Percentiles rank a stretch among this genome's conserved stretches.
Conservation (phyloP, 1,139 yeast species). For the Scheffersomyces parashehatae region DNA sequence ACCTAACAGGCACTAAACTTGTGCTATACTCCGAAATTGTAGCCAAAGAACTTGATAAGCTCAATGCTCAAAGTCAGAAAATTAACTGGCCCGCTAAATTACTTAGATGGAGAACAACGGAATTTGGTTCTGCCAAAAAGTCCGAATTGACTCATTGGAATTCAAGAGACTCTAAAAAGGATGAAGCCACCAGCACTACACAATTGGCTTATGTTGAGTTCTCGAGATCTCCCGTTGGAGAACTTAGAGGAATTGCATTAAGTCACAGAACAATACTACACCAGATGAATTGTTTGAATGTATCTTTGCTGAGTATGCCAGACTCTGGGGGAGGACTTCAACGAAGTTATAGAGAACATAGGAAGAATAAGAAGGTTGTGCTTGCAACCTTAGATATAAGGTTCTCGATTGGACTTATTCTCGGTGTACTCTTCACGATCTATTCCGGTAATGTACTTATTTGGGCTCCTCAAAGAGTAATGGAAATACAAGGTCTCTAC, state of each 20-base stretch:
- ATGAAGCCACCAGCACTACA: conserved; percentile 14
- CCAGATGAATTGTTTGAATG: conserved; percentile 78
- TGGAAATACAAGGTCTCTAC: conserved; percentile 83
- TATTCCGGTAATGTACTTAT: conserved; percentile 81
- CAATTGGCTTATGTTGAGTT: conserved; percentile 94
- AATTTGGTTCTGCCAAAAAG: conserved; percentile 68
- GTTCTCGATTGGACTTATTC: conserved; percentile 82
- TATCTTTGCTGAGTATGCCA: conserved; percentile 68
- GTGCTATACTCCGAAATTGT: conserved; percentile 82
- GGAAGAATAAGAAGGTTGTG: conserved; percentile 35
- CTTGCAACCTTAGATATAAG: conserved; percentile 84
- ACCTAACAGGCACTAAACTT: conserved; percentile 72
- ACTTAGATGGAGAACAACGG: conserved; percentile 84
- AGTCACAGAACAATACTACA: conserved; percentile 86
- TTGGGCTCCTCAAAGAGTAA: conserved; percentile 75
- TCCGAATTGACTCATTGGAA: conserved; percentile 37
- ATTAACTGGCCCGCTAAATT: conserved; percentile 46
- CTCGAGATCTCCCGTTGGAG: conserved; percentile 88
- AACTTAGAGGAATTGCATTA: conserved; percentile 88
- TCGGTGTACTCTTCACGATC: conserved; percentile 78
- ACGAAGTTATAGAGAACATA: conserved; percentile 27
- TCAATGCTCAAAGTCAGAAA: conserved; percentile 38
- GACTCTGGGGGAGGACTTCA: conserved; percentile 42
- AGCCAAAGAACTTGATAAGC: conserved; percentile 66
- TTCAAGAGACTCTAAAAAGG: conserved; percentile 32